Base-by-base conservation (phyloP, 441 rosid genomes). In the Manihot esculenta region DNA sequence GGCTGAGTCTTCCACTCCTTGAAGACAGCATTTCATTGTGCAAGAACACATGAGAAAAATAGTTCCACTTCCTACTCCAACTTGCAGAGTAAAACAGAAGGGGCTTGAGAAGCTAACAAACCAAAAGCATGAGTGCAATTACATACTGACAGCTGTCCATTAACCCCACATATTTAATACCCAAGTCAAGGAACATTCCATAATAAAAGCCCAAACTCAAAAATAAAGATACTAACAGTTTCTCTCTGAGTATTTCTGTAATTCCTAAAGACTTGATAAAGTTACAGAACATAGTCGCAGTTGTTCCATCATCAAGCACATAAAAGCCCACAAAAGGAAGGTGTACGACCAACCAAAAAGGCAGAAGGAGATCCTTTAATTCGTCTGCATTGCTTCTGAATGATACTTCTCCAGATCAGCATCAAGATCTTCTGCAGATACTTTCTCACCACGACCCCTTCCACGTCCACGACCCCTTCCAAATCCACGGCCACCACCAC, bases 341-440 rank as follows among this genome's bases (percentile, higher is more conserved):
- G 65, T 69, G 59, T 12, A 69, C 66, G 63, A 57, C 69, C 73
- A 71, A 69, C 78, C 64, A 71, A 63, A 38, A 57, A 67, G 72
- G 73, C 30, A 61, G 35, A 62, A 55, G 57, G 68, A 66, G 59
- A 53, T 68, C 69, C 69, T 76, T 92, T 78, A 90, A 76, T 83
- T 92, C 35, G 82, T 82, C 82, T 92, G 83, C 99, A 92, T 90
- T 35, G 91, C 82, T 77, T 80, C 89, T 1, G 93, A 58, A 69
- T 87, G 92, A 77, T 94, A 88, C 81, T 89, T 89, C 76, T 84
- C 97, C 79, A 92, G 81, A 81, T 94, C 99, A 20, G 99, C 96
- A 58, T 95, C 98, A 64, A 92, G 99, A 81, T 89, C 98, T 67
- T 92, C 98, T 0, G 93, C 96, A 63, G 99, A 89, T 33, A 89